Percentiles rank a stretch among this genome's conserved stretches.
Evolutionary conservation across 768 basidiomycete species (phyloP).

Genomic region (Pisolithus orientalis): DNA sequence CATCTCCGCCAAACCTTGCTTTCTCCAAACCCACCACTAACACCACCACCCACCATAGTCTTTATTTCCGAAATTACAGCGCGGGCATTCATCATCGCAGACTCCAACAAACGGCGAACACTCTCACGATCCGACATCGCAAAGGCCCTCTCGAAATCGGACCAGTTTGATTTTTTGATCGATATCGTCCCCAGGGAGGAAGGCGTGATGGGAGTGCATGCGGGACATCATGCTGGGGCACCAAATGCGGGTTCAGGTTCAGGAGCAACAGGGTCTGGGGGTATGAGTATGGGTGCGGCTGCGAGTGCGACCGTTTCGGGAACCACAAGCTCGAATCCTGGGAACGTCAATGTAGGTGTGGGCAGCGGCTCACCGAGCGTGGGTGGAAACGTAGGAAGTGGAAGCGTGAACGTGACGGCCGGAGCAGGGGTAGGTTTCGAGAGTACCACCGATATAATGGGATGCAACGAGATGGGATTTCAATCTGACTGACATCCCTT

Average conservation of each 20-base stretch:
- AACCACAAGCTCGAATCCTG: no score
- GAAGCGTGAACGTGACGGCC: no score
- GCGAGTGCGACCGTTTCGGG: no score
- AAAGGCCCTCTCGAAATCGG: slow-evolving; percentile 84
- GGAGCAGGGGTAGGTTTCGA: no score
- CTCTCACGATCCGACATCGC: slow-evolving; percentile 91
- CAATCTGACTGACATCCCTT: not conserved
- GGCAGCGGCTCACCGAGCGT: no score
- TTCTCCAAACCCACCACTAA: slow-evolving; percentile 1
- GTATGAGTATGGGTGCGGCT: no score
- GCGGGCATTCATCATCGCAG: slow-evolving; percentile 91
- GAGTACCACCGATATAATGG: not conserved
- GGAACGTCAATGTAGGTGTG: no score
- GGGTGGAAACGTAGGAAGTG: no score
- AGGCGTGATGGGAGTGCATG: slow-evolving; percentile 13
- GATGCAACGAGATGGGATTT: not conserved
- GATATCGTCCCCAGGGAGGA: slow-evolving; percentile 93
- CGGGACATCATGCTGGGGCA: slow-evolving; percentile 3
- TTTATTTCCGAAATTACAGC: slow-evolving; percentile 97
- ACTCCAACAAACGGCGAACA: slow-evolving; percentile 94
- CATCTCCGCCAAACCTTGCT: not conserved
- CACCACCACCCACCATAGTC: slow-evolving; percentile 40
- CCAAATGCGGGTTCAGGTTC: not conserved
- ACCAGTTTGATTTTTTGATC: slow-evolving; percentile 97
- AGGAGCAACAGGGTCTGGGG: no score